Base-by-base conservation (phyloP, 2,329 filamentous ascomycete species). In the Hirsutella thompsonii region DNA sequence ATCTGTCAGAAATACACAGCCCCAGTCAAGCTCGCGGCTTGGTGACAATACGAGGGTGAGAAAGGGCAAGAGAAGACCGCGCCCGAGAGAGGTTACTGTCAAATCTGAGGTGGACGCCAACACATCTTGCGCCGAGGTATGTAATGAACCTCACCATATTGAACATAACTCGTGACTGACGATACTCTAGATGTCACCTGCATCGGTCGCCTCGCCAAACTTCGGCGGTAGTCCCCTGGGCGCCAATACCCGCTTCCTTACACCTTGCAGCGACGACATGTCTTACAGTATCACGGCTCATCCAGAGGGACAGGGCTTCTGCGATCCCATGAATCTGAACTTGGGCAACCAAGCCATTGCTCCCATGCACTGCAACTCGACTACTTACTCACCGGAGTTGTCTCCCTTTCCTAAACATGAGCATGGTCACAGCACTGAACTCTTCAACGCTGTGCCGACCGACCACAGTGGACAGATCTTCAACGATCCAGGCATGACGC, bases 211-310 rank as follows among this genome's bases (percentile, higher is more conserved):
- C 28, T 61, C 61, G 5, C 59, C 58, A 19, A 61, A 60, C 55
- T 43, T 58, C 40, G 45, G 55, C 43, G 57, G 63, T 43, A 55
- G 57, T 47, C 47, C 46, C 36, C 56, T 61, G 37, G 60, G 62
- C 39, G 58, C 62, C 30, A 55, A 55, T 14, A 48, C 58, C 43
- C 58, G 67, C 11, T 63, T 74, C 21, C 64, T 74, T 44, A 76
- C 72, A 0, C 72, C 72, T 1, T 69, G 64, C 55, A 74, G 70
- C 55, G 72, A 76, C 42, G 71, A 74, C 47, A 57, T 59, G 56
- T 30, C 50, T 2, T 49, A 53, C 5, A 40, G 43, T 8, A 44
- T 54, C n/a, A 47, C 49, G 8, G 47, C 58, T 18, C 52, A 55
- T 23, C 52, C 57, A 20, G 50, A 50, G 14, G 51, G 6, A n/a